phyloP scores from a whole-genome alignment of 139 green algal species.

The Chlorella sp. region DNA sequence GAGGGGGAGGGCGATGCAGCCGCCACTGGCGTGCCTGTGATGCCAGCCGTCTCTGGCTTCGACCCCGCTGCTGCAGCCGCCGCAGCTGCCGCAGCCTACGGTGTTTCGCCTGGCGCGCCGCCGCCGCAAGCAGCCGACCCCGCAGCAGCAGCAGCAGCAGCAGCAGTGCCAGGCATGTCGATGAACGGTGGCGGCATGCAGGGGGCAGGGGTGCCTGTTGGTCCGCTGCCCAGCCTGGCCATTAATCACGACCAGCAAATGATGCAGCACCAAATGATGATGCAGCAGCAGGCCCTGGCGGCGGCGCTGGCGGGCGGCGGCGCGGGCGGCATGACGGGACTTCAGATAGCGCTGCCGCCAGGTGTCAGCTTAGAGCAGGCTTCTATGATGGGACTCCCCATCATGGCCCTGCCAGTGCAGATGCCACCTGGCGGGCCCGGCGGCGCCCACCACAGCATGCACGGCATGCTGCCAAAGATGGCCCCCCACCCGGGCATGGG shows the following conservation, averaged over 20 bases:
- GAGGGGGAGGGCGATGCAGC: not conserved
- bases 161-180: not conserved
- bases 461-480: not conserved
- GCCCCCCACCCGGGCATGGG: not conserved
- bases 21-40: not conserved
- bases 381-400: conserved; percentile 14
- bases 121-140: not conserved
- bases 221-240: not conserved
- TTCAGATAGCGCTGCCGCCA: conserved; percentile 7
- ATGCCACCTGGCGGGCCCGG: not conserved
- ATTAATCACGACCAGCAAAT: not conserved
- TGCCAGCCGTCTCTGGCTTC: not conserved
- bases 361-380: conserved; percentile 23
- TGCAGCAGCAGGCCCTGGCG: conserved; percentile 16
- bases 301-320: conserved; percentile 7
- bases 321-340: conserved; percentile 9
- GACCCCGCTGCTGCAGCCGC: not conserved
- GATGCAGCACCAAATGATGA: not conserved
- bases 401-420: conserved; percentile 15
- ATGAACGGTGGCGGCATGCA: not conserved
- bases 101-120: not conserved
- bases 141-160: not conserved
- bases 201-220: not conserved
- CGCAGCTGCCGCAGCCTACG: not conserved
- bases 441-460: not conserved